phyloP scores from a whole-genome alignment of 1,284 basidiomycete species.

The Rhizopogon hawkerae region DNA sequence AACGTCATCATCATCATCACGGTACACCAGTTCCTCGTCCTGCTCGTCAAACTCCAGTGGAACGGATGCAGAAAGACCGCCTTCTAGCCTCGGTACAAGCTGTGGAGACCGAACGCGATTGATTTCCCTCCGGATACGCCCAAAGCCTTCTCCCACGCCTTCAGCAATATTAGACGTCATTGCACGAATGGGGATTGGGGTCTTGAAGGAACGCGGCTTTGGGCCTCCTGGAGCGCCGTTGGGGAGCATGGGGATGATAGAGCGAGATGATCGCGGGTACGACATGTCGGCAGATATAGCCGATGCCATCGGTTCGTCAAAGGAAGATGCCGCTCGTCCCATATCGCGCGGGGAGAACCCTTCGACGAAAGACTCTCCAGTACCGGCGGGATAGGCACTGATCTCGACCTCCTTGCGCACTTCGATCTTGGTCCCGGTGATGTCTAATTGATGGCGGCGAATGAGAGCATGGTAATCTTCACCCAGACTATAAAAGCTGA shows the following conservation, averaged over 20 bases:
- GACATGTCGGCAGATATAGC: conserved; percentile 64
- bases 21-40: conserved; percentile 47
- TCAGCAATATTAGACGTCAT: conserved; percentile 43
- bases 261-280: conserved; percentile 38
- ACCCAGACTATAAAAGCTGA: conserved; percentile 66
- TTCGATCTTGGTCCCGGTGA: conserved; percentile 53
- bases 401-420: conserved; percentile 68
- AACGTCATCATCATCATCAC: conserved; percentile 9
- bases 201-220: conserved; percentile 36
- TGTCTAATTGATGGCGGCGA: conserved; percentile 56
- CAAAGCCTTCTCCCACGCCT: conserved; percentile 51
- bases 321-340: conserved; percentile 42
- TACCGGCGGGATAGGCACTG: conserved; percentile 36
- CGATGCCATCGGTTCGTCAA: conserved; percentile 70
- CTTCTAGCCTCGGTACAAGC: conserved; percentile 13
- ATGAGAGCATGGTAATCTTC: conserved; percentile 77
- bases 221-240: conserved; percentile 47
- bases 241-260: conserved; percentile 65
- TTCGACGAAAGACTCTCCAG: conserved; percentile 47
- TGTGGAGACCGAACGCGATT: conserved; percentile 36
- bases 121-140: conserved; percentile 46
- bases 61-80: conserved; percentile 29
- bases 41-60: conserved; percentile 50
- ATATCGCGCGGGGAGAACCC: conserved; percentile 35
- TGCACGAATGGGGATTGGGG: conserved; percentile 49